These are phyloP conservation scores for Arabidopsis suecica DNA, from an alignment of 345 rosid species.

Conservation along the genomic window DNA sequence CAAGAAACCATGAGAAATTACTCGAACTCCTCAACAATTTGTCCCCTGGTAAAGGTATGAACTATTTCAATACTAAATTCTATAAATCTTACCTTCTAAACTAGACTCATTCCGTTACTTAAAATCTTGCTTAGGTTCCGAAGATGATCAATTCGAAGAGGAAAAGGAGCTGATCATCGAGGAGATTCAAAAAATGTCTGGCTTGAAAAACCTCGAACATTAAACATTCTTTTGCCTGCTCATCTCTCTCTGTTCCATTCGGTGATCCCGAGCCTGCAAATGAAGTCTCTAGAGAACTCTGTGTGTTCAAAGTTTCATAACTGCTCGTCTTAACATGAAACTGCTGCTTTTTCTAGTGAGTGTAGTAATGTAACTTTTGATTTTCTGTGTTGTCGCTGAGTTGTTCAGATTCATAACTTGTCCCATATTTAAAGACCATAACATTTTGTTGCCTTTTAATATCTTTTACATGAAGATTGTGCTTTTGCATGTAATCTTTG, in stretches of 20 bases:
- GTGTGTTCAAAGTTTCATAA: slow-evolving; percentile 10
- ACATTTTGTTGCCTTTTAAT: slow-evolving; percentile 16
- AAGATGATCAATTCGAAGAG: slow-evolving; percentile 93
- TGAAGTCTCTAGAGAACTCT: slow-evolving; percentile 12
- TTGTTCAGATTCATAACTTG: slow-evolving; percentile 3
- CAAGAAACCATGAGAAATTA: slow-evolving; percentile 80
- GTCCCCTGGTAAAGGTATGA: slow-evolving; percentile 80
- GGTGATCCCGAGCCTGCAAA: slow-evolving; percentile 11
- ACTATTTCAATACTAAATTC: background rate
- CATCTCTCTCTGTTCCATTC: slow-evolving; percentile 13
- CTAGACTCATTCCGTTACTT: slow-evolving; percentile 11
- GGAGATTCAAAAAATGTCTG: slow-evolving; percentile 71
- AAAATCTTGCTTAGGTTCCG: slow-evolving; percentile 54
- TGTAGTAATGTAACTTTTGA: slow-evolving; percentile 32
- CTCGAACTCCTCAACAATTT: slow-evolving; percentile 71
- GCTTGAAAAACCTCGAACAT: slow-evolving; percentile 45
- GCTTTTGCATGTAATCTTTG: slow-evolving; percentile 21
- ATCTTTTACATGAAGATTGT: slow-evolving; percentile 13
- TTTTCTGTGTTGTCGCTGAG: slow-evolving; percentile 21
- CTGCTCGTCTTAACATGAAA: slow-evolving; percentile 17
- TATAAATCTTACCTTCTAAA: background rate
- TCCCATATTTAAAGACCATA: slow-evolving; percentile 22
- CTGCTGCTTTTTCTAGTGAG: slow-evolving; percentile 9
- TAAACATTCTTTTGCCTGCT: slow-evolving; percentile 20
- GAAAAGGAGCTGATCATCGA: slow-evolving; percentile 91